Percentiles rank a stretch among this genome's conserved stretches.
These are phyloP conservation scores for Crepidotus variabilis DNA, from an alignment of 768 basidiomycete genomes.

Conservation along the genomic window DNA sequence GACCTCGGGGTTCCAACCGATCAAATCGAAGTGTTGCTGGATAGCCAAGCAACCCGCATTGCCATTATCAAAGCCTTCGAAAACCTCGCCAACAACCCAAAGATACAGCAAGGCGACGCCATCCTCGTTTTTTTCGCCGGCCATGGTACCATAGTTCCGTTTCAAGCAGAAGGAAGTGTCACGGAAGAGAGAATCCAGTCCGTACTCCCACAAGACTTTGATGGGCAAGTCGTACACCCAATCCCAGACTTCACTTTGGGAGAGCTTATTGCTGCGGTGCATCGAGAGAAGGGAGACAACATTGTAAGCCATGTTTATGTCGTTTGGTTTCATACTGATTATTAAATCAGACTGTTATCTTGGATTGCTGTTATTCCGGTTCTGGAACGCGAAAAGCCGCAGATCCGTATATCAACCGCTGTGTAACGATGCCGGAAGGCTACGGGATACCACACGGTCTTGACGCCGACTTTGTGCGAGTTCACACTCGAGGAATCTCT, in stretches of 20 bases:
- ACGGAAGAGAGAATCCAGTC: constrained; percentile 35
- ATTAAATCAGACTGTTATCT: constrained; percentile 7
- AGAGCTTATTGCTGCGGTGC: constrained; percentile 42
- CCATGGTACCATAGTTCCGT: constrained; percentile 46
- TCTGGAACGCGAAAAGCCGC: constrained; percentile 5
- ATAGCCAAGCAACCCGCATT: constrained; percentile 47
- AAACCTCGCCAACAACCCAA: constrained; percentile 48
- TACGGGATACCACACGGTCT: too few species aligned
- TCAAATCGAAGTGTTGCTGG: constrained; percentile 26
- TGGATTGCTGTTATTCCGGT: constrained; percentile 10
- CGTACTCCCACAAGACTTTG: constrained; percentile 56
- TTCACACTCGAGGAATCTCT: background rate
- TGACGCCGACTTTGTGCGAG: too few species aligned
- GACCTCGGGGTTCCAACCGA: background rate
- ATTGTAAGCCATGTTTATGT: constrained; percentile 21
- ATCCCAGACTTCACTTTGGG: constrained; percentile 57
- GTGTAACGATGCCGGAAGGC: too few species aligned
- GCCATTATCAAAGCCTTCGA: constrained; percentile 47
- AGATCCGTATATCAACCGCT: too few species aligned
- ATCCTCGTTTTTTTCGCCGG: constrained; percentile 63
- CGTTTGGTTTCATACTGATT: background rate
- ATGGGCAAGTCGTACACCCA: constrained; percentile 36
- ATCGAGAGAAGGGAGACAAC: constrained; percentile 52
- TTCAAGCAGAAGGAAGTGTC: constrained; percentile 32
- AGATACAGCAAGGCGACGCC: constrained; percentile 50